phyloP scores from a whole-genome alignment of 306 rosid species.

The Benincasa hispida region DNA sequence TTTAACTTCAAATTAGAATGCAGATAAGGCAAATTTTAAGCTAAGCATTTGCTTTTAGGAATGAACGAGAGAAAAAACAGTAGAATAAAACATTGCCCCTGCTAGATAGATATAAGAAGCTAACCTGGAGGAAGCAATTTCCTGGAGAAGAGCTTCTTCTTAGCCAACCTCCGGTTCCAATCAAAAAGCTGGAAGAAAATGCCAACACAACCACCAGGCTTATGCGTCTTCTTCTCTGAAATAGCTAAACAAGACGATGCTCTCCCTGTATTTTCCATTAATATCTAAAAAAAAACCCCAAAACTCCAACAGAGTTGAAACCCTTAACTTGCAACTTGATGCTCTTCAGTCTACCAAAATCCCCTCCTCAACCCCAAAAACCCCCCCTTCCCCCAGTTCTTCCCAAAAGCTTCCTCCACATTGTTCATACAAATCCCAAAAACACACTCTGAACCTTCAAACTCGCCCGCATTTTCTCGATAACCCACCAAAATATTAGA shows the following conservation, averaged over 20 bases:
- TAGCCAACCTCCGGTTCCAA: constrained; percentile 71
- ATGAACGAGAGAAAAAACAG: not conserved
- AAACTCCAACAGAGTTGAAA: not conserved
- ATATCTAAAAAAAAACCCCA: constrained; percentile 7
- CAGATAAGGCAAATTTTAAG: not conserved
- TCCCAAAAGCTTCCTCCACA: constrained; percentile 6
- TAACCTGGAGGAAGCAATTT: constrained; percentile 71
- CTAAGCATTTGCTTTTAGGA: not conserved
- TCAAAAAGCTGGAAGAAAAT: constrained; percentile 89
- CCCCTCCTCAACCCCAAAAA: not conserved
- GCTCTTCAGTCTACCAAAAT: not conserved
- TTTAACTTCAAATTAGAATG: not conserved
- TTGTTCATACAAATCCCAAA: constrained; percentile 6
- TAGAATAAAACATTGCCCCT: not conserved
- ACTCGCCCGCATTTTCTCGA: not conserved
- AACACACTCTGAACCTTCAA: not conserved
- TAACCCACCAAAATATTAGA: not conserved
- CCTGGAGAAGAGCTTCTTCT: constrained; percentile 77
- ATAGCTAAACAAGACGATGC: constrained; percentile 44
- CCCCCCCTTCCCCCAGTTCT: not conserved
- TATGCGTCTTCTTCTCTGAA: constrained; percentile 51
- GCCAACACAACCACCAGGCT: constrained; percentile 73
- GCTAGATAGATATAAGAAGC: not conserved
- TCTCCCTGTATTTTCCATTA: constrained; percentile 53
- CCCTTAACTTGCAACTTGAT: not conserved